Evolutionary conservation across 352 stramenopile species (phyloP).

Genomic region (Pythium coloratum): DNA sequence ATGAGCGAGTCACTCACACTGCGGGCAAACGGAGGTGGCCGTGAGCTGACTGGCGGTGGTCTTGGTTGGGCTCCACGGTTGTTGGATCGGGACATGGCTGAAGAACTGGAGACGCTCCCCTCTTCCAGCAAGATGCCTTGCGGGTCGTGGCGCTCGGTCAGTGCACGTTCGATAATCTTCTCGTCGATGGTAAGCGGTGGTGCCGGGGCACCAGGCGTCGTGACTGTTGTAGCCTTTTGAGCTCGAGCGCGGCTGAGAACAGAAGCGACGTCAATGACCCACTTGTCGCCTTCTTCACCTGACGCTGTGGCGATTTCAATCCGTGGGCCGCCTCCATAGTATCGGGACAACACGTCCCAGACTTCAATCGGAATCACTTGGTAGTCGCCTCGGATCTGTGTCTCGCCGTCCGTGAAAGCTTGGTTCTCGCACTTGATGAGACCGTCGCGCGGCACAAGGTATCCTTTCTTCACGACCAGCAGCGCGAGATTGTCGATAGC

Average conservation of each 20-base stretch:
- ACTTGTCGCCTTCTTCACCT: slow-evolving; percentile 20
- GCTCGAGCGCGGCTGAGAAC: slow-evolving; percentile 22
- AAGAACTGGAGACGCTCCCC: background rate
- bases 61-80: background rate
- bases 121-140: slow-evolving; percentile 20
- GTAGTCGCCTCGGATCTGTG: slow-evolving; percentile 42
- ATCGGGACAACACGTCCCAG: slow-evolving; percentile 66
- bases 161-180: slow-evolving; percentile 44
- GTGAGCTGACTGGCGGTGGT: background rate
- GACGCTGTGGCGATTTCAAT: slow-evolving; percentile 43
- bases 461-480: slow-evolving; percentile 51
- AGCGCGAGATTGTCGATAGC: slow-evolving; percentile 68
- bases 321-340: slow-evolving; percentile 69
- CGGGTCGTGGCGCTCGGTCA: slow-evolving; percentile 48
- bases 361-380: slow-evolving; percentile 67
- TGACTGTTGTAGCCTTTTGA: slow-evolving; percentile 26
- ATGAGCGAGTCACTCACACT: slow-evolving; percentile 26
- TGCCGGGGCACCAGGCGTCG: slow-evolving; percentile 25
- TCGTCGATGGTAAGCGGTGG: slow-evolving; percentile 23
- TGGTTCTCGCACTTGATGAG: slow-evolving; percentile 32
- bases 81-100: background rate
- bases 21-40: slow-evolving; percentile 8
- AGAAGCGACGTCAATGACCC: slow-evolving; percentile 23
- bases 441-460: slow-evolving; percentile 44
- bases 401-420: background rate